Evolutionary conservation across 139 green algal genomes (phyloP).

Genomic region (Picochlorum sp.): DNA sequence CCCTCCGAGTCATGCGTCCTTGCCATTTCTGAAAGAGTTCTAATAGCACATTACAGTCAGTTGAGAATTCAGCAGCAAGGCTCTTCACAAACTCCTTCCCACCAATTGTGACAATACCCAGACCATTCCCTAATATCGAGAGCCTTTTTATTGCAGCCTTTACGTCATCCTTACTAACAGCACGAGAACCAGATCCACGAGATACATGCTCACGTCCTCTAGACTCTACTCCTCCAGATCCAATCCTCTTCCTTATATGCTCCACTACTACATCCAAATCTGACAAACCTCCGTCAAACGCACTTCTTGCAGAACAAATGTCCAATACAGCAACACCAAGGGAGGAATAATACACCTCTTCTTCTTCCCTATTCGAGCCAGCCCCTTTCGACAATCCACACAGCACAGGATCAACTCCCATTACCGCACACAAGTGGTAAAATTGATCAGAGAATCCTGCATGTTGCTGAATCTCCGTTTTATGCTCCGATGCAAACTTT

Average conservation of each 20-base stretch:
- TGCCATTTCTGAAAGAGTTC: slow-evolving; percentile 38
- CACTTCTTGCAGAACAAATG: slow-evolving; percentile 48
- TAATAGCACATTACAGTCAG: slow-evolving; percentile 66
- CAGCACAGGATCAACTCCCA: slow-evolving; percentile 95
- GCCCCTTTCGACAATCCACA: not conserved
- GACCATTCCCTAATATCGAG: slow-evolving; percentile 56
- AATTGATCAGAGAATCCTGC: slow-evolving; percentile 86
- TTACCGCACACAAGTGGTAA: slow-evolving; percentile 89
- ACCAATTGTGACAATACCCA: slow-evolving; percentile 54
- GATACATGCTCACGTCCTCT: slow-evolving; percentile 20
- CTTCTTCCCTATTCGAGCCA: too few relatives aligned
- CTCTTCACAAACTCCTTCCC: slow-evolving; percentile 46
- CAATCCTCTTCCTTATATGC: slow-evolving; percentile 50
- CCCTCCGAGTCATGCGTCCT: slow-evolving; percentile 6
- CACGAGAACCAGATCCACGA: slow-evolving; percentile 40
- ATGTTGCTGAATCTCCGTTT: slow-evolving; percentile 69
- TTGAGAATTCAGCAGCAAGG: slow-evolving; percentile 71
- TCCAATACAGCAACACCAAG: slow-evolving; percentile 84
- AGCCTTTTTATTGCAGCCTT: slow-evolving; percentile 70
- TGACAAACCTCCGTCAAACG: slow-evolving; percentile 73
- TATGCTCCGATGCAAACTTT: slow-evolving; percentile 50
- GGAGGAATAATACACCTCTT: slow-evolving; percentile 97
- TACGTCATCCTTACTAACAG: slow-evolving; percentile 61
- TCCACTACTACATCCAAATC: slow-evolving; percentile 48
- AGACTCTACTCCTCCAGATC: slow-evolving; percentile 52